Evolutionary conservation across 2,329 filamentous ascomycete species (phyloP), one percentile per base, ranked within the genome.

Genomic region (Penicillium verrucosum): DNA sequence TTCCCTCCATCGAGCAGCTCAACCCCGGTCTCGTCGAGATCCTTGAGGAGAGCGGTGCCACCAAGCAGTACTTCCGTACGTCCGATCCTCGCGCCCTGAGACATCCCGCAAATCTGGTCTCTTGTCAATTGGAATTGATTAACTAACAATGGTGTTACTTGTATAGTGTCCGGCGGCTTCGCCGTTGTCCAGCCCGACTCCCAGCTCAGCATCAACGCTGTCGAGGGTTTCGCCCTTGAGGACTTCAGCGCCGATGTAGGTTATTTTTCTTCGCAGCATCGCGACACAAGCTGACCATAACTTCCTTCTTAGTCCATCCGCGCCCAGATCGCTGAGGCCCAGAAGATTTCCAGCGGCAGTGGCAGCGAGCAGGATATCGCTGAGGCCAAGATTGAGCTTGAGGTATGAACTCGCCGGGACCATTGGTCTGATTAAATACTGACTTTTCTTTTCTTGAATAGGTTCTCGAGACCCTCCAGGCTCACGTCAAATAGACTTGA

Each of bases 31-130:
- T 97, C 68, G 85, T 99, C 68, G 93, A 97, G 84, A 84, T 99
- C 74, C 86, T 97, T 68, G 93, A 97, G 84, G 94, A 99, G 85
- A 85, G 81, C 73, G 90, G 91, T 73, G 74, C 76, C 66, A 88
- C 77, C 89, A 99, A 99, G 87, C 90, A 95, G 81, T 99, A 94
- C 83, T 99, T 99, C 89, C 85, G 92, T 96, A 90, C 70, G 91
- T 72, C 62, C 63, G 60, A 68, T 46, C 54, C 53, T 51, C 56
- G 48, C 59, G 46, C 49, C 30, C 40, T 32, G 38, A 30, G 27
- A 54, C 44, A 34, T 52, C 10, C 37, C 48, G 42, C 41, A 58
- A 51, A 41, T 54, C 43, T 18, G 42, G 43, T 51, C 38, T 51
- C 14, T 43, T 27, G 38, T 21, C 42, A 48, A 55, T 38, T 54